Base-by-base conservation (phyloP, 2,329 filamentous ascomycete genomes). In the Boeremia exigua region DNA sequence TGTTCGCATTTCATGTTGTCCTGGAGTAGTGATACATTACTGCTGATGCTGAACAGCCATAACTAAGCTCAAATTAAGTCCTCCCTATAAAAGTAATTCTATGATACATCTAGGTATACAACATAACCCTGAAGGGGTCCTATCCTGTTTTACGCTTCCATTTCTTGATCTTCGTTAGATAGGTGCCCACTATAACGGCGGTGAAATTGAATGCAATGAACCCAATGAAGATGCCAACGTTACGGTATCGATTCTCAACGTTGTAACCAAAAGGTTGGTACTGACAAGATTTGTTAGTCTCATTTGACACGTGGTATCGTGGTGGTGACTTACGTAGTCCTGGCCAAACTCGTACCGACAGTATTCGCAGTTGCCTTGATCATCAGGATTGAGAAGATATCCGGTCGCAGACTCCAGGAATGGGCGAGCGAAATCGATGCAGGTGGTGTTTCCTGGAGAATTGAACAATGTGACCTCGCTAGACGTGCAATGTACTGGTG, bases 61-160 rank as follows among this genome's bases (percentile, higher is more conserved):
- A 1, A 38, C 19, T 4, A 25, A 38, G 12, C 17, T 38, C 19
- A 23, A 23, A 25, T 25, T 25, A 38, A 25, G 17, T 4, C 6
- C 15, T 2, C 36, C 11, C 17, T 38, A 12, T 12, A 6, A 14
- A 7, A 6, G 23, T 5, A 25, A 14, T 25, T 23, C 19, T 38
- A 25, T 38, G 14, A 25, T 38, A 38, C 15, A 38, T 2, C 36
- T 23, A 25, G 11, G 2, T 12, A 2, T 17, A 7, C 12, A 37
- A 12, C 6, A 25, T 4, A 12, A 6, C 15, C 15, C 14, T 12
- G 3, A n/a, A 6, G 14, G 28, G 2, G 15, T 12, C 29, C 33
- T 40, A 49, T n/a, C 32, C n/a, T n/a, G 46, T 49, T 28, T 49
- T 49, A n/a, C 46, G 46, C 34, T 49, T 49, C 46, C 34, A 49